A percentile compares a stretch with the other conserved stretches of the same genome.
Conservation (phyloP, 1,284 basidiomycete genomes). For the Vanrija sp. region DNA sequence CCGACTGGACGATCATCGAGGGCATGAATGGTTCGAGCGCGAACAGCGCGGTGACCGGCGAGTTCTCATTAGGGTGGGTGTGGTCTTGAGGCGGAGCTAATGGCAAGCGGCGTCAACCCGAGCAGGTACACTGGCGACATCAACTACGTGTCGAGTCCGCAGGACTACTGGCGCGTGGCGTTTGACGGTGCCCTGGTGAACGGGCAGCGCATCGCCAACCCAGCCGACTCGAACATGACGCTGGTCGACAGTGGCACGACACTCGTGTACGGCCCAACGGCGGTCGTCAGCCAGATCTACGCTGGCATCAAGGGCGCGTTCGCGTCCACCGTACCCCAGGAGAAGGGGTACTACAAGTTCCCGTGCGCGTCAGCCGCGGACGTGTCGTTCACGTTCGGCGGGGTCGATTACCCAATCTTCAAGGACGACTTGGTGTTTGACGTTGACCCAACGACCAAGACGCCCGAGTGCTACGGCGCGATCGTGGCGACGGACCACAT, state of each 20-base stretch:
- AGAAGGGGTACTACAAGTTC: conserved; percentile 65
- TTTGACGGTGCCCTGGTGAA: conserved; percentile 47
- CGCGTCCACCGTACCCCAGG: conserved; percentile 60
- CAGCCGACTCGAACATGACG: conserved; percentile 22
- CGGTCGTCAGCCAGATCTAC: conserved; percentile 63
- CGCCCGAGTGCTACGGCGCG: too few species aligned
- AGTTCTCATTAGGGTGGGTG: too few species aligned
- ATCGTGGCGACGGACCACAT: too few species aligned
- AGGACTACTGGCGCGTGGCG: conserved; percentile 50
- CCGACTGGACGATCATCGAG: neutral
- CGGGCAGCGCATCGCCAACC: conserved; percentile 40
- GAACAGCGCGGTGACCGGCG: too few species aligned
- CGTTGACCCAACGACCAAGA: too few species aligned
- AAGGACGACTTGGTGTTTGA: too few species aligned
- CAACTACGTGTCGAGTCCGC: conserved; percentile 59
- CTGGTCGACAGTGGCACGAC: conserved; percentile 72
- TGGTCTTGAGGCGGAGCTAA: too few species aligned
- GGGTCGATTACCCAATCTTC: conserved; percentile 58
- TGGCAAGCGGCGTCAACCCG: neutral
- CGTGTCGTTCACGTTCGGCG: conserved; percentile 65
- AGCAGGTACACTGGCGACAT: conserved; percentile 68
- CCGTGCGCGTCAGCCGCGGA: conserved; percentile 66
- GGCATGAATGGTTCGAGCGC: too few species aligned
- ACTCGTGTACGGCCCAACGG: conserved; percentile 73
- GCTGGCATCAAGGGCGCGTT: conserved; percentile 67